Percentiles rank a stretch among this genome's conserved stretches.
These are phyloP conservation scores for Lunasporangiospora selenospora DNA, from an alignment of 192 early-diverging fungal species.

Conservation along the genomic window DNA sequence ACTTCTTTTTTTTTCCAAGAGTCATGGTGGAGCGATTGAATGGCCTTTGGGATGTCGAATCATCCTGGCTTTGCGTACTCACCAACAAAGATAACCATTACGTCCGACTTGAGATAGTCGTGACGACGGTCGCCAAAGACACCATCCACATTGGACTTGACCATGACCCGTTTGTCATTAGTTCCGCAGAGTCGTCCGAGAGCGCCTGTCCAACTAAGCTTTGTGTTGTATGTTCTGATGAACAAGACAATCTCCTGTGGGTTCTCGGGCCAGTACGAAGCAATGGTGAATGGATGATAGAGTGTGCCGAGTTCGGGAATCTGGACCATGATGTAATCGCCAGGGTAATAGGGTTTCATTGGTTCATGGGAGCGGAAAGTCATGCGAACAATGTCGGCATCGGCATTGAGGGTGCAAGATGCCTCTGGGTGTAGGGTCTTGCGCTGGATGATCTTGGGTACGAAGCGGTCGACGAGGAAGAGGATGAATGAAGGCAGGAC, in stretches of 20 bases:
- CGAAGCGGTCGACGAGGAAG: constrained; percentile 33
- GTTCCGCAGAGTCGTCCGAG: constrained; percentile 24
- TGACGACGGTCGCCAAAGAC: constrained; percentile 47
- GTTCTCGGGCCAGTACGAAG: constrained; percentile 41
- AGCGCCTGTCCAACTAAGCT: constrained; percentile 32
- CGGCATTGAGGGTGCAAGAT: constrained; percentile 22
- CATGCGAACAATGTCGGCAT: constrained; percentile 40
- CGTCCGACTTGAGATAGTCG: constrained; percentile 43
- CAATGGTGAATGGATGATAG: constrained; percentile 42
- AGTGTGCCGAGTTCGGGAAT: constrained; percentile 30
- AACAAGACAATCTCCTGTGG: constrained; percentile 28
- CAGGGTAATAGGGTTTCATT: constrained; percentile 49
- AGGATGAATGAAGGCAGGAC: constrained; percentile 32
- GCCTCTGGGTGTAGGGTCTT: constrained; percentile 17
- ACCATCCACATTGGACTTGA: constrained; percentile 35
- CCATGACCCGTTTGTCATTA: constrained; percentile 22
- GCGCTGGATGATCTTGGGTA: constrained; percentile 38
- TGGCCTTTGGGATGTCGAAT: too few relatives aligned
- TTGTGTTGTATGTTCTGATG: constrained; percentile 24
- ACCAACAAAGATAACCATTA: constrained; percentile 39
- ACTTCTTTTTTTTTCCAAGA: too few relatives aligned
- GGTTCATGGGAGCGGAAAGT: constrained; percentile 32
- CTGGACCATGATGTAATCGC: constrained; percentile 38
- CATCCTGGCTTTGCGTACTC: too few relatives aligned
- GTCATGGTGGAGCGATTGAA: too few relatives aligned